Evolutionary conservation across 257 asterid species (phyloP), one percentile per base, ranked within the genome.

Genomic region (Leonotis leonurus): DNA sequence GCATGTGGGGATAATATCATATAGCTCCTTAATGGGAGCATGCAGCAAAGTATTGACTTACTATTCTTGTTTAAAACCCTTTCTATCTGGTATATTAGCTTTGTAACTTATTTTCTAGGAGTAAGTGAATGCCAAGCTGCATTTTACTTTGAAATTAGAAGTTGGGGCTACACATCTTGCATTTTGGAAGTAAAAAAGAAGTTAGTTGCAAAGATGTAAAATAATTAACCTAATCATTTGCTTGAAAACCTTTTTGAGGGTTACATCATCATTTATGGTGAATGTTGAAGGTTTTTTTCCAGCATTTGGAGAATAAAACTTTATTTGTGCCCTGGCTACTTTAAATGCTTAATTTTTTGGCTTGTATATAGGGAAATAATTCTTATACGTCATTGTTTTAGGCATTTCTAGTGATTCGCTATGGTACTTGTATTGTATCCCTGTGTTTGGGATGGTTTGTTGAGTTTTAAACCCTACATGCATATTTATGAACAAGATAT

Each of bases 1-100:
- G 83, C 83, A 70, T 63, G 76, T 84, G 58, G 99, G 99, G 67
- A 76, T 77, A 53, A 76, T 92, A 76, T 80, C 99, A 40, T 87
- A 89, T 70, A 85, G 97, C 84, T 89, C 99, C 75, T 76, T 92
- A 84, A 92, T 92, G 99, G 99, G 99, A 75, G 99, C 99, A 67
- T 92, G 97, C 74, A 75, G 95, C 83, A 92, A 89, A 72, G 99
- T 92, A 83, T 56, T 85, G 49, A 45, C 51, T 11, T 62, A 22
- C 58, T 58, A 20, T 33, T 35, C 55, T 45, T 64, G 17, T 36
- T 27, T 39, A 30, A 7, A 26, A 10, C 29, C 13, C 20, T 33
- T 66, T 58, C 40, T 69, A n/a, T 55, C 51, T 66, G 48, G 48
- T 35, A 46, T 12, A 66, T 43, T 43, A 24, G 62, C 53, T 43